Evolutionary conservation across 371 early-diverging fungal genomes (phyloP).

Genomic region (Capillidium rhysosporum): DNA sequence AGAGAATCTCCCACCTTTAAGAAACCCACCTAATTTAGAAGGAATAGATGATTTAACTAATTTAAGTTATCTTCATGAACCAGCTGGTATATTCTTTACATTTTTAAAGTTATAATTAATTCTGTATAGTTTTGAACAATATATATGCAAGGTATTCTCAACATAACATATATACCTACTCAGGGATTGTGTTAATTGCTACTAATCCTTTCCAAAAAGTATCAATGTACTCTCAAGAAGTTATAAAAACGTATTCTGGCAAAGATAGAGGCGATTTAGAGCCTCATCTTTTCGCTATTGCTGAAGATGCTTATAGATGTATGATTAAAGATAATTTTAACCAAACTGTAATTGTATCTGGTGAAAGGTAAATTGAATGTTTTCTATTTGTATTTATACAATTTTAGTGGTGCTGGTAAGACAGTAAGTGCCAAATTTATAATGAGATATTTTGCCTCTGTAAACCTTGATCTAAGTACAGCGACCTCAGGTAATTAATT

Average conservation of each 20-base stretch:
- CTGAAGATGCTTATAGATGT: slow-evolving; percentile 92
- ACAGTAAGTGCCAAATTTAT: slow-evolving; percentile 91
- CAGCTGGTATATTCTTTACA: slow-evolving; percentile 34
- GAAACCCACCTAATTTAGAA: slow-evolving; percentile 75
- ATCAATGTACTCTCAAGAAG: slow-evolving; percentile 66
- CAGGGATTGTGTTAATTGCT: slow-evolving; percentile 96
- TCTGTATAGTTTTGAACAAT: slow-evolving; percentile 56
- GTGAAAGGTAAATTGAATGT: slow-evolving; percentile 57
- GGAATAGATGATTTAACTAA: slow-evolving; percentile 82
- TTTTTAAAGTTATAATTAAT: neutral
- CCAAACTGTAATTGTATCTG: slow-evolving; percentile 98
- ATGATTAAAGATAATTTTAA: slow-evolving; percentile 82
- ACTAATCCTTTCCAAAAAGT: slow-evolving; percentile 93
- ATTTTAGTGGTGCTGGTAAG: slow-evolving; percentile 78
- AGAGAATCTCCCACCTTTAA: slow-evolving; percentile 58
- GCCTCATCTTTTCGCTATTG: slow-evolving; percentile 98
- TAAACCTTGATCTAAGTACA: slow-evolving; percentile 40
- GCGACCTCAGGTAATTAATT: slow-evolving; percentile 12
- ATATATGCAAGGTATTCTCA: slow-evolving; percentile 69
- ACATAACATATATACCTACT: slow-evolving; percentile 93
- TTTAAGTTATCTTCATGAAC: slow-evolving; percentile 82
- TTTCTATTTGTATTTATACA: slow-evolving; percentile 7
- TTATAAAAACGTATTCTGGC: slow-evolving; percentile 82
- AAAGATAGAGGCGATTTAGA: slow-evolving; percentile 84
- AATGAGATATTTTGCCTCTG: slow-evolving; percentile 94